Base-by-base conservation (phyloP, 2,329 filamentous ascomycete species). In the Penicillium sp. region DNA sequence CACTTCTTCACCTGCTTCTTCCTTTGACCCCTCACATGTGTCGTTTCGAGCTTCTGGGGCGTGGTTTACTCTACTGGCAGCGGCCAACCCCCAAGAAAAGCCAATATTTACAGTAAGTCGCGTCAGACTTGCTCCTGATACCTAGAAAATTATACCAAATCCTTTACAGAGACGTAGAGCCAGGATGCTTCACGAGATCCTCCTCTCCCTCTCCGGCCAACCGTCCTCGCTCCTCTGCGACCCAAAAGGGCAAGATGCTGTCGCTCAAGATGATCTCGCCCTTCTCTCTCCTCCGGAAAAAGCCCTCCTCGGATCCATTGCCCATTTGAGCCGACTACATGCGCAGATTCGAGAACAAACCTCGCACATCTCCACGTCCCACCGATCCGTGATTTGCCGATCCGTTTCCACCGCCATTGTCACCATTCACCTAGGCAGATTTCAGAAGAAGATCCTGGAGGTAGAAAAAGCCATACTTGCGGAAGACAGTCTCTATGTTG, bases 171-270 rank as follows among this genome's bases (percentile, higher is more conserved):
- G 43, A 51, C 29, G 32, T 45, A 10, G 42, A 47, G 37, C 42
- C 60, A 67, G 56, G 52, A 98, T 98, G 92, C 85, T 98, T 65
- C 92, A 96, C 77, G 92, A 98, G 74, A 87, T 98, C 70, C 80
- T 96, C 66, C 82, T 98, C 66, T 90, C 89, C 64, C 81, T 96
- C 66, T 93, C 89, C 56, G 90, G 92, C 52, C 86, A 96, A 68
- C 84, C 85, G 48, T 95, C 90, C 49, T 84, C 88, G 51, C 78
- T 96, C 60, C 84, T 95, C 69, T 76, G 77, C 62, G 48, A 66
- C 53, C 57, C 66, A 54, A 64, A 71, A 53, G 55, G 70, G 68
- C 48, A 61, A 68, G 57, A 65, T 55, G 62, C 70, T 54, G 61
- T 74, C 58, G 63, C 82, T 65, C 60, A 63, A 43, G 51, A 67